Evolutionary conservation across 129 eudicot species (phyloP).

Genomic region (Lonicera japonica): DNA sequence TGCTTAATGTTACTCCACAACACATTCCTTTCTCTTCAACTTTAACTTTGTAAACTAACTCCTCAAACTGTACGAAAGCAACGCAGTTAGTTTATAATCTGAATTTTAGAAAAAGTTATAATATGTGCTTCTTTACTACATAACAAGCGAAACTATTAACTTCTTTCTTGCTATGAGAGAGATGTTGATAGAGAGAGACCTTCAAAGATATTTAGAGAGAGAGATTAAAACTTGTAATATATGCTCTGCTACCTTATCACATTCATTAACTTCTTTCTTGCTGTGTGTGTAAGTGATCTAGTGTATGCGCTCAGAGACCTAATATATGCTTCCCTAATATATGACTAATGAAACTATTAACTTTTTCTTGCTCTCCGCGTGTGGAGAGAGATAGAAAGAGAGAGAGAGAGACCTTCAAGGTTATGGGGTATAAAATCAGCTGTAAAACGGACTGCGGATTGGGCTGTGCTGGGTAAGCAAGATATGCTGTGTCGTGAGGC

Average conservation of each 20-base stretch:
- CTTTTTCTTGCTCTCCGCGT: background rate
- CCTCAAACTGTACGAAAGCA: constrained; percentile 70
- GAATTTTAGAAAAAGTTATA: too few species aligned
- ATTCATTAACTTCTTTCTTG: too few species aligned
- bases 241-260: too few species aligned
- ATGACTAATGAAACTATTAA: background rate
- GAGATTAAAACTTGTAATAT: too few species aligned
- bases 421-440: constrained; percentile 47
- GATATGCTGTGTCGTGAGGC: constrained; percentile 27
- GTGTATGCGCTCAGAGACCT: too few species aligned
- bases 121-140: too few species aligned
- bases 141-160: too few species aligned
- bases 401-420: constrained; percentile 61
- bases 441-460: constrained; percentile 44
- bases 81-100: constrained; percentile 1
- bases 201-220: too few species aligned
- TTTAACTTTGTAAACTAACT: constrained; percentile 74
- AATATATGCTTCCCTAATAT: background rate
- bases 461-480: constrained; percentile 42
- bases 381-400: constrained; percentile 11
- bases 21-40: constrained; percentile 37
- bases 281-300: too few species aligned
- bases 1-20: constrained; percentile 40
- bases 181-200: too few species aligned
- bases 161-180: too few species aligned